phyloP scores from a whole-genome alignment of 257 asterid genomes.

The Coffea canephora region DNA sequence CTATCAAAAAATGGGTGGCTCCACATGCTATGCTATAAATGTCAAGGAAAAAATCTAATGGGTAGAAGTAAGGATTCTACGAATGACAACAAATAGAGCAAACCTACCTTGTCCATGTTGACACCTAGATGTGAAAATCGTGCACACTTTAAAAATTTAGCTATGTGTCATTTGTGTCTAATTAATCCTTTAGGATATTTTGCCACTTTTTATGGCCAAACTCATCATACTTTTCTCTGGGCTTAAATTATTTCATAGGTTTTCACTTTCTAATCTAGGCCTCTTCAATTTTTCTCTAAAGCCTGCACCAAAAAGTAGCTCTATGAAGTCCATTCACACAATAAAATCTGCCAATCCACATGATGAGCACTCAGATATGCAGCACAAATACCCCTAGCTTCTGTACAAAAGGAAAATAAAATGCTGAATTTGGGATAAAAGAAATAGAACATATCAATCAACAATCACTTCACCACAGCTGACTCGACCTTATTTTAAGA shows the following conservation, averaged over 20 bases:
- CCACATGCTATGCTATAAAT: background rate
- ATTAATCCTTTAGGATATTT: background rate
- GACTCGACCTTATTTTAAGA: background rate
- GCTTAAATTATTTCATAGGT: background rate
- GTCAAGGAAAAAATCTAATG: background rate
- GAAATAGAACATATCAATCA: background rate
- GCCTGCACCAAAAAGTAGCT: background rate
- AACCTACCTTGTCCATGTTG: background rate
- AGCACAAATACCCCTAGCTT: background rate
- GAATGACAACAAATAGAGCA: background rate
- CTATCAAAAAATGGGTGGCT: too few species aligned
- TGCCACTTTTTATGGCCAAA: background rate
- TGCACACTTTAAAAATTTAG: background rate
- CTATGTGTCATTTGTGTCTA: background rate
- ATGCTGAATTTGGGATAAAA: background rate
- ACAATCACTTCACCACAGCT: background rate
- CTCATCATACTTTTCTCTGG: background rate
- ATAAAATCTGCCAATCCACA: background rate
- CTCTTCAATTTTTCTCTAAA: background rate
- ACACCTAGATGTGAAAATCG: background rate
- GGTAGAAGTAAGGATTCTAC: background rate
- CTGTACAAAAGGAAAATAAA: background rate
- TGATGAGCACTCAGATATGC: background rate
- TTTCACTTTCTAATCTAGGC: background rate
- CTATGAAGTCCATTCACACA: background rate